A percentile compares a stretch with the other conserved stretches of the same genome.
Conservation (phyloP, 1,284 basidiomycete genomes). For the Leccinum holopus region DNA sequence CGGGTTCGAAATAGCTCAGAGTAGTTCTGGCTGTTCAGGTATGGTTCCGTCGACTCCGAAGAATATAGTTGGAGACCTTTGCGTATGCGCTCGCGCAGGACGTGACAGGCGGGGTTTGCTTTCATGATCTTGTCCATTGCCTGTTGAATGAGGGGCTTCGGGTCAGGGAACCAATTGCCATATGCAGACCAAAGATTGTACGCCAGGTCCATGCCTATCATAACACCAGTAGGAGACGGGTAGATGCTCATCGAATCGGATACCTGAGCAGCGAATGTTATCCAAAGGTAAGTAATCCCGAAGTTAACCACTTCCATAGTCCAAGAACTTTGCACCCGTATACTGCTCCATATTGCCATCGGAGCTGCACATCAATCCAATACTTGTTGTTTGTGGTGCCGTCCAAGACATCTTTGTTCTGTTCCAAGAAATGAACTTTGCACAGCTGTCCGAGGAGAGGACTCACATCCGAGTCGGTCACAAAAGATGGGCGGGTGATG, state of each 20-base stretch:
- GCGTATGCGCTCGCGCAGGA: conserved; percentile 96
- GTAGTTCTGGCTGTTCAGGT: conserved; percentile 97
- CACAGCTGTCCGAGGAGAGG: not conserved
- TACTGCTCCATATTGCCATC: conserved; percentile 99
- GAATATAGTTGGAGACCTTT: conserved; percentile 99
- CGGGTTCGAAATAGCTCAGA: conserved; percentile 99
- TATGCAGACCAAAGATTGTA: conserved; percentile 99
- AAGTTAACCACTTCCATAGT: conserved; percentile 61
- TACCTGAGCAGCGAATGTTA: conserved; percentile 48
- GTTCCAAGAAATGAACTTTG: conserved; percentile 12
- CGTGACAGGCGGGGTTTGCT: conserved; percentile 92
- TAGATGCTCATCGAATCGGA: conserved; percentile 98
- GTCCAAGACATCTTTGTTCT: conserved; percentile 94
- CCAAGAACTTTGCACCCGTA: conserved; percentile 96
- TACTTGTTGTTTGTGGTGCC: conserved; percentile 98
- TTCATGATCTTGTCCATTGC: conserved; percentile 99
- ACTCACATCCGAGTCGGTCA: conserved; percentile 74
- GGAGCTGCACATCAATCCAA: conserved; percentile 97
- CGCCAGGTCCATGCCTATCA: conserved; percentile 98
- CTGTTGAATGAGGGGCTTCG: conserved; percentile 97
- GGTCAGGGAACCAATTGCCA: conserved; percentile 89
- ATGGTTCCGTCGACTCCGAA: conserved; percentile 98
- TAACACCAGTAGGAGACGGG: conserved; percentile 96
- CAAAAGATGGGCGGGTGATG: conserved; percentile 92
- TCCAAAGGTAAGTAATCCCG: not conserved